Evolutionary conservation across 108 stramenopile genomes (phyloP).

Genomic region (Nitzschia inconspicua): DNA sequence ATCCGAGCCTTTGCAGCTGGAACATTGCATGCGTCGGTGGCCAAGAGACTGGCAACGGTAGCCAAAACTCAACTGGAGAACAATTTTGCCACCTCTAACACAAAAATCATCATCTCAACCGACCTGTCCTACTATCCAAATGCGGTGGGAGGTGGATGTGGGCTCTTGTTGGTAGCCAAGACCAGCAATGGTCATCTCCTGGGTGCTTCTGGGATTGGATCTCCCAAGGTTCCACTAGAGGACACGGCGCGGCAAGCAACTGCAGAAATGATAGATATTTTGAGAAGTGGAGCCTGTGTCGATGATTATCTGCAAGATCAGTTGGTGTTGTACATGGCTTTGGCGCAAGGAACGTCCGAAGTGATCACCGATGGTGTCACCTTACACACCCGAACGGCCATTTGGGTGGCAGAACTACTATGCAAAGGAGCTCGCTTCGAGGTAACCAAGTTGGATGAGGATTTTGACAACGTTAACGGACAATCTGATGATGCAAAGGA

Average conservation of each 20-base stretch:
- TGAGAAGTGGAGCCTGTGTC: slow-evolving; percentile 53
- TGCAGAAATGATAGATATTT: slow-evolving; percentile 36
- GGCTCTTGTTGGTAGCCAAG: slow-evolving; percentile 52
- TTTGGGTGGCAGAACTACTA: slow-evolving; percentile 47
- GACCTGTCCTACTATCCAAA: slow-evolving; percentile 27
- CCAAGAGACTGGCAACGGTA: slow-evolving; percentile 38
- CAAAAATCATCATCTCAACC: slow-evolving; percentile 1
- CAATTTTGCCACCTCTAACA: slow-evolving; percentile 12
- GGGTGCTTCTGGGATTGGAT: slow-evolving; percentile 47
- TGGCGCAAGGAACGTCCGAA: slow-evolving; percentile 56
- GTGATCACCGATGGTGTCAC: slow-evolving; percentile 54
- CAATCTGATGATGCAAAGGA: not conserved
- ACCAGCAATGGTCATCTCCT: slow-evolving; percentile 46
- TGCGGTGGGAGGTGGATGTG: slow-evolving; percentile 49
- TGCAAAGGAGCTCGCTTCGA: slow-evolving; percentile 31
- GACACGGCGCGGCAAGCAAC: slow-evolving; percentile 44
- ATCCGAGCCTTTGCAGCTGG: slow-evolving; percentile 56
- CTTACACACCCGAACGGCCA: slow-evolving; percentile 63
- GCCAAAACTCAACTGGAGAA: too few species aligned
- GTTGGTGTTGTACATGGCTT: slow-evolving; percentile 66
- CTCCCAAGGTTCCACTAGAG: slow-evolving; percentile 28
- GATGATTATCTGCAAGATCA: slow-evolving; percentile 74
- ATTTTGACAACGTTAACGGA: not conserved
- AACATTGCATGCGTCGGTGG: slow-evolving; percentile 34
- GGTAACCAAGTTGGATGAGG: slow-evolving; percentile 15